Conservation (phyloP, 768 basidiomycete species). For the Boletus pseudo-olivaceus region DNA sequence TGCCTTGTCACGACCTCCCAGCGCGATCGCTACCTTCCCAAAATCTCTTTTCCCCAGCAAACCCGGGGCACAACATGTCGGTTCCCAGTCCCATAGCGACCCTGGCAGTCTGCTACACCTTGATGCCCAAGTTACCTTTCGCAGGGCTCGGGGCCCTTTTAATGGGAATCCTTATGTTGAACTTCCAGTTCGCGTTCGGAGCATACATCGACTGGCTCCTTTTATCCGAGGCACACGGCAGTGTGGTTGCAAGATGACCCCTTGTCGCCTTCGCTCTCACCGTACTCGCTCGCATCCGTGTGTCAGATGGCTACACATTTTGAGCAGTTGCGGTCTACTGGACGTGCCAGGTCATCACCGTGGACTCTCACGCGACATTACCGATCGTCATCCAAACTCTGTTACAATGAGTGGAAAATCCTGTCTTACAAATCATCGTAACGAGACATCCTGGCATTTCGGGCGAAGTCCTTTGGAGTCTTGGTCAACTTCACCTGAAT, state of each 20-base stretch:
- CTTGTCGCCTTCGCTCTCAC: constrained; percentile 5
- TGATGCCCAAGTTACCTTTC: background rate
- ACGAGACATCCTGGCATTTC: background rate
- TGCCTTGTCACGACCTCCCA: background rate
- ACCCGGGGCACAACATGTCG: background rate
- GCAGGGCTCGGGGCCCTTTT: background rate
- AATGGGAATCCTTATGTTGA: constrained; percentile 5
- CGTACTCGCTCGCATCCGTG: constrained; percentile 12
- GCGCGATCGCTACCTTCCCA: background rate
- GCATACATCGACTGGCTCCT: background rate
- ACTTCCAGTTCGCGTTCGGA: constrained; percentile 5
- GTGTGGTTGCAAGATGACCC: constrained; percentile 12
- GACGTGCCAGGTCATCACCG: constrained; percentile 17
- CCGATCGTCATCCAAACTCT: background rate
- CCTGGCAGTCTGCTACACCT: no score
- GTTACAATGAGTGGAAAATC: background rate
- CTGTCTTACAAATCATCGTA: constrained; percentile 2
- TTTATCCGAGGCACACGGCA: background rate
- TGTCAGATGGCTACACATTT: constrained; percentile 12
- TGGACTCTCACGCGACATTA: constrained; percentile 6
- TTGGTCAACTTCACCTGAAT: constrained; percentile 41
- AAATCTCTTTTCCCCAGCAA: background rate
- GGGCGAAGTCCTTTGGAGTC: background rate
- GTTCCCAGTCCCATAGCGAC: background rate
- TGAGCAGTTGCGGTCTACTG: constrained; percentile 14